These are phyloP conservation scores for Serpula lacrymans DNA, from an alignment of 768 basidiomycete species.

Conservation along the genomic window DNA sequence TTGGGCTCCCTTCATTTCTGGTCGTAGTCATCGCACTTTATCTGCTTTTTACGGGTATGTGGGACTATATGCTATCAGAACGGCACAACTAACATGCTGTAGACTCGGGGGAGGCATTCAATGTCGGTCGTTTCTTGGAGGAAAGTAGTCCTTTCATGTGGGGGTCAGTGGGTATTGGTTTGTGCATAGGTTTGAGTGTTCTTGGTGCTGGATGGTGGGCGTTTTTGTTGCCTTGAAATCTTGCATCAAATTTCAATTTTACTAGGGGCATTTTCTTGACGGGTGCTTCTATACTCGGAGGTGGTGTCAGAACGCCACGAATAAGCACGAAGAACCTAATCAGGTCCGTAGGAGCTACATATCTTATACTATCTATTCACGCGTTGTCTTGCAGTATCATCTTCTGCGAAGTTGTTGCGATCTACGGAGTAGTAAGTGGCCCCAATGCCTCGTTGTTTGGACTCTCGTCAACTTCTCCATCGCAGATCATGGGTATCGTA, in stretches of 20 bases:
- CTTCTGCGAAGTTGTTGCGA: slow-evolving; percentile 99
- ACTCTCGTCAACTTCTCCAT: background rate
- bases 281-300: slow-evolving; percentile 94
- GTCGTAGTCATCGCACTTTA: slow-evolving; percentile 72
- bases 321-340: slow-evolving; percentile 98
- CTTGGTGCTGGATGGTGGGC: slow-evolving; percentile 93
- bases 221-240: background rate
- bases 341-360: slow-evolving; percentile 49
- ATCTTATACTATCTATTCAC: background rate
- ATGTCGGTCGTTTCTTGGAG: slow-evolving; percentile 90
- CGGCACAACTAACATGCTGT: slow-evolving; percentile 9
- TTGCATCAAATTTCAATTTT: slow-evolving; percentile 2
- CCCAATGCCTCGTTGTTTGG: background rate
- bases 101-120: slow-evolving; percentile 92
- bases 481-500: slow-evolving; percentile 91
- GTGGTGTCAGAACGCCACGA: slow-evolving; percentile 89
- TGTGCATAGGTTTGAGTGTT: slow-evolving; percentile 92
- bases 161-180: slow-evolving; percentile 86
- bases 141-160: slow-evolving; percentile 93
- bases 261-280: slow-evolving; percentile 96
- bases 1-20: slow-evolving; percentile 68
- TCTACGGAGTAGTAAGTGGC: slow-evolving; percentile 85
- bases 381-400: slow-evolving; percentile 70
- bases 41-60: slow-evolving; percentile 83
- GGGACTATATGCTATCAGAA: background rate